Evolutionary conservation across 1,139 yeast species (phyloP), one percentile per base, ranked within the genome.

Genomic region (Kluyveromyces sp.): DNA sequence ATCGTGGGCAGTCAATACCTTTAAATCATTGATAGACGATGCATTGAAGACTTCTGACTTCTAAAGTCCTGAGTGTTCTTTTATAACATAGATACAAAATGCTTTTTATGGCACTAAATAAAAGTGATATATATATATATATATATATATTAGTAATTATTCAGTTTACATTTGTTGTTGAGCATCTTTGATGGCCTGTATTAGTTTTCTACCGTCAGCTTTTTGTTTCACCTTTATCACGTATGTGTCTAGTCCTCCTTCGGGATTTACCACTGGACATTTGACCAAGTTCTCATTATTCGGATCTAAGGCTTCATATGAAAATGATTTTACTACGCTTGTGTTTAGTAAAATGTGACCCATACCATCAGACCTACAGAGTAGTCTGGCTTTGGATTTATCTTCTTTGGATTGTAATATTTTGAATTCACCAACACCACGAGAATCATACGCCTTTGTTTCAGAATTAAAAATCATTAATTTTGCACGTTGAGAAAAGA

Each of bases 311-410:
- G 67, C 61, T 49, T 77, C 68, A 63, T 83, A 80, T 38, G 71
- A 71, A 57, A 85, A 66, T 50, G 73, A 73, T 59, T 74, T 71
- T 48, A 73, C 68, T 7, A 85, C 67, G 25, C 70, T 64, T 25
- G 81, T 70, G 63, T 92, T 92, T 50, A 92, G 69, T 39, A 92
- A 65, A n/a, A 89, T 81, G 55, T 94, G 74, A 41, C 85, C 84
- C 38, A 90, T 80, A 36, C 96, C 96, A 49, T 90, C 97, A 0
- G 96, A 87, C 58, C 97, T 79, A 28, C 92, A 74, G 39, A 92
- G 68, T 10, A 87, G 69, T 60, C 98, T 79, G 2, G 81, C 65
- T 62, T 87, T 87, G 2, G 71, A 66, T 3, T 79, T 76, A 31
- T 67, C 68, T 2, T 70, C 73, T 44, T 73, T 74, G 57, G 82